phyloP scores from a whole-genome alignment of 1,284 basidiomycete species.

The Dichomitus squalens region DNA sequence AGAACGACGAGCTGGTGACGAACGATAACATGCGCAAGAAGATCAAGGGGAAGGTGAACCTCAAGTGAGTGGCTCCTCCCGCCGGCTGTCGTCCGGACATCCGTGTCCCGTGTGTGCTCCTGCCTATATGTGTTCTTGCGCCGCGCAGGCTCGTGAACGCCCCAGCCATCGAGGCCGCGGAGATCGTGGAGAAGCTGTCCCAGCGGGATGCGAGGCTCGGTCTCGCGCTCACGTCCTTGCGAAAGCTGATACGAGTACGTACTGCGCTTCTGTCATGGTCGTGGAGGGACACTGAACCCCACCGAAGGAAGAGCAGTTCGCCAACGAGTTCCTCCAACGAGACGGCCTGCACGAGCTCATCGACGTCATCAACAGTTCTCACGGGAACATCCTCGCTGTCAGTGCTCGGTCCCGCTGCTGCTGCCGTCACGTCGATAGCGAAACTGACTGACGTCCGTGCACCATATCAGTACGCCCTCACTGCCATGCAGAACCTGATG shows the following conservation, averaged over 20 bases:
- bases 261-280: neutral
- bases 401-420: conserved; percentile 24
- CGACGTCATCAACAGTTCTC: conserved; percentile 64
- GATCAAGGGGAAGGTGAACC: conserved; percentile 76
- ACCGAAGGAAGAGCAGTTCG: conserved; percentile 84
- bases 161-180: conserved; percentile 79
- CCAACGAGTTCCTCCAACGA: conserved; percentile 80
- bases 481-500: conserved; percentile 86
- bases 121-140: conserved; percentile 11
- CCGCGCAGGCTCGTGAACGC: conserved; percentile 72
- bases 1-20: conserved; percentile 88
- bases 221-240: conserved; percentile 77
- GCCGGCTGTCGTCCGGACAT: neutral
- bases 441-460: neutral
- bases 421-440: neutral
- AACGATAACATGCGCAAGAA: conserved; percentile 85
- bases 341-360: conserved; percentile 81
- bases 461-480: conserved; percentile 70
- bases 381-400: conserved; percentile 88
- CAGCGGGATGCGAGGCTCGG: conserved; percentile 66
- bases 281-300: neutral
- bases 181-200: conserved; percentile 75
- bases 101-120: neutral
- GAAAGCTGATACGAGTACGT: conserved; percentile 77
- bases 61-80: conserved; percentile 62